A percentile compares a stretch with the other conserved stretches of the same genome.
Conservation (phyloP, 192 early-diverging fungal species). For the Neocallimastix lanati region DNA sequence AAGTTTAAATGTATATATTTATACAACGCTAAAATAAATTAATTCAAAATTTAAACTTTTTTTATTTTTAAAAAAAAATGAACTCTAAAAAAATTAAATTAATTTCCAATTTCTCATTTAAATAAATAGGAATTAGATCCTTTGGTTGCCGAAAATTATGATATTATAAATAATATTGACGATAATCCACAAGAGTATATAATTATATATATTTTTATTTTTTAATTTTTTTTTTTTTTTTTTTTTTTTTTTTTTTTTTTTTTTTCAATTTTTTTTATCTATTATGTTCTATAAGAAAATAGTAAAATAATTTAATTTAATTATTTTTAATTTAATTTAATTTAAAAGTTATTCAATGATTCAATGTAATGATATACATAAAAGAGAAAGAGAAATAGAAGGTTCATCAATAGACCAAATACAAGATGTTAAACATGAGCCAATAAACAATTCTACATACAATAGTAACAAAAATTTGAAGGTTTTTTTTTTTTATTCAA, state of each 20-base stretch:
- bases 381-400: neutral
- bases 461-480: neutral
- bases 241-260: no score
- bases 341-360: neutral
- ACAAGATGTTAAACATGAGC: neutral
- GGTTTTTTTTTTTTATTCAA: neutral
- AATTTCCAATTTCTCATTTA: no score
- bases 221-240: no score
- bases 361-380: neutral
- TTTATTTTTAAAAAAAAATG: no score
- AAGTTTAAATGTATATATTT: neutral
- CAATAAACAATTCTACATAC: neutral
- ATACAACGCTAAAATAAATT: no score
- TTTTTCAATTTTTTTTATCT: no score
- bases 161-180: neutral
- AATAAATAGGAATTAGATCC: neutral
- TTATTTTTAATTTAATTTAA: no score
- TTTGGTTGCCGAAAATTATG: neutral
- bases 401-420: neutral
- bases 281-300: no score
- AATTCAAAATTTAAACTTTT: no score
- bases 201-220: no score
- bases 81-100: no score
- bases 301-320: no score
- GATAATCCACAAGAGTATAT: neutral